phyloP scores from a whole-genome alignment of 2,329 filamentous ascomycete species.

The Penicillium sp. region DNA sequence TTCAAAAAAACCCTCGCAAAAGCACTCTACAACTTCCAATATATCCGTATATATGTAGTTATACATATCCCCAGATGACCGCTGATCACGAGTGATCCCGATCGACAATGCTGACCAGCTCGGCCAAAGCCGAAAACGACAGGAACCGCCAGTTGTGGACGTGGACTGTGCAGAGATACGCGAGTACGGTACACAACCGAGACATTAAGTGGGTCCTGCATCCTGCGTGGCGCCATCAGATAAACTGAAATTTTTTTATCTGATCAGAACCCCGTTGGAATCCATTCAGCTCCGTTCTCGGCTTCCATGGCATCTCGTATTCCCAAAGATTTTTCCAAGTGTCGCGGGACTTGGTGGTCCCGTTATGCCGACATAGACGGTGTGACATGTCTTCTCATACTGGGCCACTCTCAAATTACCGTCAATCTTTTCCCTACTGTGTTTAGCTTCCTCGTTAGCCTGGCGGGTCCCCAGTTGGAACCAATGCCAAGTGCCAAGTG shows the following conservation, averaged over 20 bases:
- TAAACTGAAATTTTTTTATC: conserved; percentile 18
- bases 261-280: conserved; percentile 8
- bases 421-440: conserved; percentile 7
- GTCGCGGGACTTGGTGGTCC: background rate
- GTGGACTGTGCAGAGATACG: too few species aligned
- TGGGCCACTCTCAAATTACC: background rate
- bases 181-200: background rate
- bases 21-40: background rate
- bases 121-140: background rate
- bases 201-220: conserved; percentile 8
- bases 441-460: background rate
- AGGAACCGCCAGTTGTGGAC: background rate
- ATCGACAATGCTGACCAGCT: conserved; percentile 1
- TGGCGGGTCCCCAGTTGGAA: background rate
- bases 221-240: conserved; percentile 18
- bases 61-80: background rate
- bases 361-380: background rate
- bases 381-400: background rate
- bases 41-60: background rate
- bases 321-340: too few species aligned
- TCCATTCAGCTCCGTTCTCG: background rate
- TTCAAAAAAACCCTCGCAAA: conserved; percentile 4
- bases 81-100: background rate
- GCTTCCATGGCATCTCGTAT: too few species aligned
- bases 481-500: background rate